Evolutionary conservation across 305 asterid genomes (phyloP).

Genomic region (Ilex paraguariensis): DNA sequence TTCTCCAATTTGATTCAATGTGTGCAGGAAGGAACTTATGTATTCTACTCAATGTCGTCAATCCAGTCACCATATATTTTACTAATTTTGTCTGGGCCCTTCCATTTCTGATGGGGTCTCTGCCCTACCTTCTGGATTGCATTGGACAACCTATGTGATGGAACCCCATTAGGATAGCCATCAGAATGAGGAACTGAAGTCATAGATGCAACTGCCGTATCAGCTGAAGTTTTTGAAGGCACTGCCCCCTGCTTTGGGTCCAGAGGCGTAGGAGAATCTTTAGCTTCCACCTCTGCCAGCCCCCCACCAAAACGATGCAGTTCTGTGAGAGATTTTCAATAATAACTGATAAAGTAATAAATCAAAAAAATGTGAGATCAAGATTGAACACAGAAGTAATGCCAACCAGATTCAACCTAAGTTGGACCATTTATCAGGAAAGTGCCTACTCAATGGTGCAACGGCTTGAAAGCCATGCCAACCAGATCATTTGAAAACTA

Average conservation of each 20-base stretch:
- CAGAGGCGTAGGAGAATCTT: slow-evolving; percentile 12
- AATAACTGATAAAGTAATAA: background rate
- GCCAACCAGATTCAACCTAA: too few relatives aligned
- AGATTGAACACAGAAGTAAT: too few relatives aligned
- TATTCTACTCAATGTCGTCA: slow-evolving; percentile 14
- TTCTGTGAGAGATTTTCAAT: slow-evolving; percentile 14
- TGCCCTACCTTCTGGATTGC: slow-evolving; percentile 13
- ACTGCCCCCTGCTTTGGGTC: slow-evolving; percentile 12
- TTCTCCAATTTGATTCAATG: too few relatives aligned
- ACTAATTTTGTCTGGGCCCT: slow-evolving; percentile 24
- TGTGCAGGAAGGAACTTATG: too few relatives aligned
- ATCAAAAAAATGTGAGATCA: background rate
- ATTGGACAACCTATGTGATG: slow-evolving; percentile 9
- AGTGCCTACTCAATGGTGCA: too few relatives aligned
- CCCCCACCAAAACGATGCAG: slow-evolving; percentile 22
- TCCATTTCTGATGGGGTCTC: slow-evolving; percentile 23
- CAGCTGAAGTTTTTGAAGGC: slow-evolving; percentile 7
- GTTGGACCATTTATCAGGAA: too few relatives aligned
- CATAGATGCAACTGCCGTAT: background rate
- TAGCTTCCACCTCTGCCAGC: slow-evolving; percentile 10
- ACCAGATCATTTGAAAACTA: background rate
- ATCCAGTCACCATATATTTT: slow-evolving; percentile 28
- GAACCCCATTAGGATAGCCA: slow-evolving; percentile 16
- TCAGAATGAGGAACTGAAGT: slow-evolving; percentile 8
- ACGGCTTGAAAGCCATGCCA: background rate